Percentiles rank a stretch among this genome's conserved stretches.
Conservation (phyloP, 2,329 filamentous ascomycete genomes). For the Dissoconium aciculare region DNA sequence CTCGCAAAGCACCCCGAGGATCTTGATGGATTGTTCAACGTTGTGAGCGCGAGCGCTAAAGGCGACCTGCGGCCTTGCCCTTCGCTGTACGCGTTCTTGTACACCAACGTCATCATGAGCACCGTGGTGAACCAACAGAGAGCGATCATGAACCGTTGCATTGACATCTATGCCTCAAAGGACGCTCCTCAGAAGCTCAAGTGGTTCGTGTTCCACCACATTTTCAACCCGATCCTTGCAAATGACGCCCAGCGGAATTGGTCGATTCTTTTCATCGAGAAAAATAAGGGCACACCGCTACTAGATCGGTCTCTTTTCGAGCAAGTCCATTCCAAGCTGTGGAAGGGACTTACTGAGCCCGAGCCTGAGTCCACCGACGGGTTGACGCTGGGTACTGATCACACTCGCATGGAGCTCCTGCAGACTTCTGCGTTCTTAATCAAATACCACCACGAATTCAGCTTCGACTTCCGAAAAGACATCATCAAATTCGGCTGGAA, state of each 20-base stretch:
- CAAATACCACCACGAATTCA: constrained; percentile 78
- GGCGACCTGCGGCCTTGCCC: constrained; percentile 69
- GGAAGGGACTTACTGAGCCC: constrained; percentile 67
- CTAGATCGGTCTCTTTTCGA: constrained; percentile 82
- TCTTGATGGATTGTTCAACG: constrained; percentile 63
- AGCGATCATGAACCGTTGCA: constrained; percentile 63
- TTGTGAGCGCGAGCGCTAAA: constrained; percentile 70
- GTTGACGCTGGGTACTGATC: constrained; percentile 74
- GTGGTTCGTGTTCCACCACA: constrained; percentile 76
- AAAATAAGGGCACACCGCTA: constrained; percentile 49
- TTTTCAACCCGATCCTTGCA: constrained; percentile 90
- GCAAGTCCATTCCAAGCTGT: constrained; percentile 79
- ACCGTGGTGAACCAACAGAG: constrained; percentile 78
- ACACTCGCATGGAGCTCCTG: constrained; percentile 87
- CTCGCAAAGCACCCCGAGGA: constrained; percentile 51
- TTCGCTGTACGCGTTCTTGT: constrained; percentile 67
- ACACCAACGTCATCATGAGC: constrained; percentile 66
- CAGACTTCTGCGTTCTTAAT: constrained; percentile 89
- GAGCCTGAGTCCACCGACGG: constrained; percentile 73
- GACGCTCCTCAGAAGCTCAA: constrained; percentile 76
- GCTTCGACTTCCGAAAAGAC: constrained; percentile 88
- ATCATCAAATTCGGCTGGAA: constrained; percentile 99
- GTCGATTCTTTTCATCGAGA: constrained; percentile 37
- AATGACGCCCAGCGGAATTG: constrained; percentile 89
- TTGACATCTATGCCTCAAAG: constrained; percentile 73